Conservation (phyloP, 2,329 filamentous ascomycete species). For the Fulvia fulva region DNA sequence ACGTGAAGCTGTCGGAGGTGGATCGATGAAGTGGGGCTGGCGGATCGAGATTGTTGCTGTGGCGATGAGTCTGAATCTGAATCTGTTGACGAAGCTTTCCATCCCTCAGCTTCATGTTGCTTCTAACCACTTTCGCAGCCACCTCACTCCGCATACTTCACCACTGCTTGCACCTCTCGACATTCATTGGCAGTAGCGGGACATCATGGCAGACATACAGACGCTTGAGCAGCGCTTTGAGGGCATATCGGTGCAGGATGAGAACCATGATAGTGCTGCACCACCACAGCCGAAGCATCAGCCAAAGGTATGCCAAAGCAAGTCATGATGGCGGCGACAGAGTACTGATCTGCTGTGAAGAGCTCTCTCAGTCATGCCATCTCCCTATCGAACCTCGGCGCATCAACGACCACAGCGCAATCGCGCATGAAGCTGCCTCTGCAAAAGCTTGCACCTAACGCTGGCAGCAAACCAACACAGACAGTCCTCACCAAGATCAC, state of each 20-base stretch:
- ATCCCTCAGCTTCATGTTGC: no score
- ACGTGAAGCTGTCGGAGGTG: background rate
- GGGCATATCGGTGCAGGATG: conserved; percentile 83
- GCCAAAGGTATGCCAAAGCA: conserved; percentile 60
- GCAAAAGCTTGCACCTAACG: conserved; percentile 79
- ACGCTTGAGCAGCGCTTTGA: conserved; percentile 84
- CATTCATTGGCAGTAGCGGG: conserved; percentile 20
- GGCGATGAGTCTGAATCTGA: conserved; percentile 6
- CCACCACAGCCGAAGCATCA: conserved; percentile 56
- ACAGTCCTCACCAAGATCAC: conserved; percentile 55
- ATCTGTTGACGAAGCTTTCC: background rate
- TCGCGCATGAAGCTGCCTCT: conserved; percentile 69
- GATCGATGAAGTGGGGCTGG: background rate
- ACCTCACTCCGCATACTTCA: background rate
- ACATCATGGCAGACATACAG: conserved; percentile 55
- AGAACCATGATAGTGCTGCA: conserved; percentile 58
- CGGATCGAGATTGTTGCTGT: background rate
- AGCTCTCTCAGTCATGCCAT: conserved; percentile 46
- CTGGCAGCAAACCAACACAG: conserved; percentile 42
- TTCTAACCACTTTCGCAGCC: background rate
- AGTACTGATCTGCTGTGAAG: conserved; percentile 29
- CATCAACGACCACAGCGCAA: conserved; percentile 32
- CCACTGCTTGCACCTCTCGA: conserved; percentile 8
- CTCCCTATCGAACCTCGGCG: conserved; percentile 46
- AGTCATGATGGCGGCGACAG: conserved; percentile 9